These are phyloP conservation scores for Silene vulgaris DNA, from an alignment of 179 eudicot genomes.

Conservation along the genomic window DNA sequence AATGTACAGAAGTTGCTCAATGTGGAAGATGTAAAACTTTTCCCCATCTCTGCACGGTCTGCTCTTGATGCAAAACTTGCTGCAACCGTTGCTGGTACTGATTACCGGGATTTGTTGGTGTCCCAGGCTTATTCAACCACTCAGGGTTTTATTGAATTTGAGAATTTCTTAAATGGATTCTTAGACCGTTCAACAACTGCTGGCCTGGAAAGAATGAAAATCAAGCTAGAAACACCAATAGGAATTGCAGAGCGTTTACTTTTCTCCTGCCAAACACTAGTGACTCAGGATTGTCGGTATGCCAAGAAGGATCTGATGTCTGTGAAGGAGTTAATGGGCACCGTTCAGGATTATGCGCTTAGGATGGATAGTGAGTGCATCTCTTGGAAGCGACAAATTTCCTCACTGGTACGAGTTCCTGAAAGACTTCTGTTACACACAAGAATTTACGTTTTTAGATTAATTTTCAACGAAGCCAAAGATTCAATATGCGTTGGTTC, in stretches of 20 bases:
- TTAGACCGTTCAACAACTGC: conserved; percentile 74
- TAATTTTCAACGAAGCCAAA: background rate
- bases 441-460: background rate
- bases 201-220: conserved; percentile 83
- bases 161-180: conserved; percentile 65
- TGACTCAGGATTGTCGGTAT: conserved; percentile 55
- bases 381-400: conserved; percentile 70
- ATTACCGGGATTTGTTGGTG: conserved; percentile 23
- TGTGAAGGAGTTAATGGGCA: conserved; percentile 50
- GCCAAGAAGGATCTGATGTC: conserved; percentile 67
- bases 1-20: conserved; percentile 70
- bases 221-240: conserved; percentile 88
- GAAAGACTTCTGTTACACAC: background rate
- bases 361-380: conserved; percentile 63
- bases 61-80: conserved; percentile 80
- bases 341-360: conserved; percentile 47
- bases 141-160: conserved; percentile 59
- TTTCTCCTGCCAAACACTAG: conserved; percentile 71
- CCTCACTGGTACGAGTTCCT: conserved; percentile 53
- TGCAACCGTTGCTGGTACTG: conserved; percentile 27
- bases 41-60: conserved; percentile 85
- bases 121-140: conserved; percentile 30
- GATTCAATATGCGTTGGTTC: background rate
- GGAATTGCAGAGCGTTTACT: conserved; percentile 75
- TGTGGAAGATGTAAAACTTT: conserved; percentile 55